Base-by-base conservation (phyloP, 2,329 filamentous ascomycete species). In the Eurotiales sp. region DNA sequence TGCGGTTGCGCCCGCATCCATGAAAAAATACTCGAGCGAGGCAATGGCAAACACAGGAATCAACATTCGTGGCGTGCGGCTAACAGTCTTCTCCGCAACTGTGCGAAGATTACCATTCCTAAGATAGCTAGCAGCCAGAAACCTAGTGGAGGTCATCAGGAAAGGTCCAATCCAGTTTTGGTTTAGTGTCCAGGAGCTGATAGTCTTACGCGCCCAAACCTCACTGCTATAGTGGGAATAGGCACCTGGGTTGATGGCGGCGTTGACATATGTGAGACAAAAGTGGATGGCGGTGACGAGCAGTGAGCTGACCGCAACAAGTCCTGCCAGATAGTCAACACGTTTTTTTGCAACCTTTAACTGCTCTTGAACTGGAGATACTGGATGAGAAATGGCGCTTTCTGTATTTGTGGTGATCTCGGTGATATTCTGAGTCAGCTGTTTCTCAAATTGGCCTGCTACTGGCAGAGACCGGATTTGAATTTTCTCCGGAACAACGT, bases 151-250 rank as follows among this genome's bases (percentile, higher is more conserved):
- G 4, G 71, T 77, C 4, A 72, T 72, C 59, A 77, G 73, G 62
- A 77, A 77, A 21, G 73, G 70, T 17, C 74, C 74, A 10, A 77
- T 70, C 69, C 72, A 76, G 54, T 75, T 66, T 40, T 70, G 71
- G 25, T 75, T 74, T 29, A 77, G 65, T 8, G 76, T 56, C 53
- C 71, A 75, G 1, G 72, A 67, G 0, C 67, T 69, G n/a, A 76
- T 58, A 17, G 72, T 70, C 53, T 70, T 71, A 19, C 69, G 66
- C 2, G 71, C 64, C 66, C 69, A 71, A 22, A 59, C 59, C 51
- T 76, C 73, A 5, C 67, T 70, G 8, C 56, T 43, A 45, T 73
- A 68, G 52, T 76, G 73, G 47, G 59, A 49, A 27, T 58, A 62
- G 14, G 61, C 66, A 11, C 60, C 64, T 1, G 65, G 61, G 30